Evolutionary conservation across 805 yeast genomes (phyloP), one percentile per base, ranked within the genome.

Genomic region (Starmera amethionina): DNA sequence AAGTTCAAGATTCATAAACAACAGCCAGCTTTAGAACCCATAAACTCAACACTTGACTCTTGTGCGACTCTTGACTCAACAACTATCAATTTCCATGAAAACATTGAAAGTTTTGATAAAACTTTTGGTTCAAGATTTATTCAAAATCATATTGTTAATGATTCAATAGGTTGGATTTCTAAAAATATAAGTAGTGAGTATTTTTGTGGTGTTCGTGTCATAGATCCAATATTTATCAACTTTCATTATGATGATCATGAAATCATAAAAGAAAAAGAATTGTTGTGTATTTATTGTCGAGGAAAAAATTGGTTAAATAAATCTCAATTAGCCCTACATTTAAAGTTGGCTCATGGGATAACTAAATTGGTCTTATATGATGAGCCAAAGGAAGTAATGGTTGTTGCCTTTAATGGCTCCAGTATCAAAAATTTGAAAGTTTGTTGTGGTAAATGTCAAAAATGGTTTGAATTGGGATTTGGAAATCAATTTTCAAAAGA

Each of bases 271-370:
- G 36, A 34, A 30, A 8, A 36, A 19, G 50, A 52, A 18, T 41
- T 46, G 18, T 36, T 54, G 30, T 54, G 59, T 40, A 50, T 56
- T 7, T 41, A 52, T n/a, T 54, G 59, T 36, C 45, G 51, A 18
- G 59, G 59, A 3, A 38, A 42, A 22, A 48, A 52, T 34, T 52
- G 59, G 59, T 29, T 52, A 6, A 28, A 34, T 4, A 51, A 45
- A 34, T 1, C 5, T 4, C 30, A 43, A 3, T 47, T 43, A 32
- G 34, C 40, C 4, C 40, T 43, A 4, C 59, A 54, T 43, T 38
- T 53, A 31, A 46, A 50, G 13, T 40, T 52, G 15, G 46, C 54
- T 1, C 59, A 54, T 45, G 59, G 59, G n/a, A 22, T 22, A 7
- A 22, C 27, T 22, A 22, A 22, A 22, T 22, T 6, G 7, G 27